Evolutionary conservation across 805 yeast species (phyloP), one percentile per base, ranked within the genome.

Genomic region (Candida koratica): DNA sequence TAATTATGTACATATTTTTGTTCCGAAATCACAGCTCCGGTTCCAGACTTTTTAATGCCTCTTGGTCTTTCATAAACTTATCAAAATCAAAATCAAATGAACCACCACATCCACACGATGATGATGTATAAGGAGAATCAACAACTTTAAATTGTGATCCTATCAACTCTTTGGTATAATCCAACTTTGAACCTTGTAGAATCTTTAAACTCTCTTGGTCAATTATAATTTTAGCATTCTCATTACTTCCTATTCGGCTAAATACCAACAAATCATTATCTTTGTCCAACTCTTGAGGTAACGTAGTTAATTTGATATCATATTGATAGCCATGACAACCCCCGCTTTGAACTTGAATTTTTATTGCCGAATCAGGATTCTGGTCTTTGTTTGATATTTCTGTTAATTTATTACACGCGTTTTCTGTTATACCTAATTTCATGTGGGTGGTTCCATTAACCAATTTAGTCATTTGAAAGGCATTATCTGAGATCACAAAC

Each of bases 291-390:
- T 66, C 73, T 22, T 58, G 49, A 4, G 41, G 38, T 28, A 64
- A 46, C 40, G 73, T 71, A 4, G 79, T 70, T 29, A 93, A 67
- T 36, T 77, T 73, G 51, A 93, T 64, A 45, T 82, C 73, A 54
- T 93, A 93, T 59, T 93, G 97, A 60, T 86, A 93, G 13, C 98
- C 98, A 58, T 93, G 98, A 56, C 98, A 93, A 1, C 98, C 98
- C 7, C 98, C 98, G 52, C 95, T 83, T 49, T 88, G 96, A 7
- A 93, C 97, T 9, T 70, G 64, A 3, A 90, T 76, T 34, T 83
- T 67, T 13, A 90, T 63, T 0, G 87, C 86, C n/a, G 79, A 51
- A 22, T 77, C 62, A 1, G 77, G 75, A 36, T 80, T 73, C 6
- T 62, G 46, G 38, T 85, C 94, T 7, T 64, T 66, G 5, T 54